Conservation (phyloP, 1,284 basidiomycete genomes). For the Ganoderma lingzhi region DNA sequence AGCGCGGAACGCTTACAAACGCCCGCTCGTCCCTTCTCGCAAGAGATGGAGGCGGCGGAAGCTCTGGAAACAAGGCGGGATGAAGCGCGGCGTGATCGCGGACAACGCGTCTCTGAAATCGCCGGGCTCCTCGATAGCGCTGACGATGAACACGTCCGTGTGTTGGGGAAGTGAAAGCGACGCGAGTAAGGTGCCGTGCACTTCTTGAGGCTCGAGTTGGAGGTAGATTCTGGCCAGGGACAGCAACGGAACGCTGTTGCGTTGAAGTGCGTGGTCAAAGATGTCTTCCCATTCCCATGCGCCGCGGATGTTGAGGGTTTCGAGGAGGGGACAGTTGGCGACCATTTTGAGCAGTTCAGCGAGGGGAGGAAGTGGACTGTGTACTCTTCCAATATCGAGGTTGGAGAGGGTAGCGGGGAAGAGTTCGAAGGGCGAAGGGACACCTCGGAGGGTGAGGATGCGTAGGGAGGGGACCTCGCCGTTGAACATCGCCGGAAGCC, state of each 20-base stretch:
- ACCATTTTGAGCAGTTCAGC: background rate
- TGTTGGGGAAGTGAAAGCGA: background rate
- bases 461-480: background rate
- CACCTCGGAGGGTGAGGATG: conserved; percentile 5
- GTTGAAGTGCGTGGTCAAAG: background rate
- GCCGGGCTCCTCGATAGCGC: background rate
- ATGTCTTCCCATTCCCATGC: background rate
- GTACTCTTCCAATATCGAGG: background rate
- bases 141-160: background rate
- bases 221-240: background rate
- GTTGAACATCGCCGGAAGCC: background rate
- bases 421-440: background rate
- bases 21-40: background rate
- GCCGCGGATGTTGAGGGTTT: conserved; percentile 3
- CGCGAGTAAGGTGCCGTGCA: background rate
- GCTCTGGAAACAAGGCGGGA: conserved; percentile 1
- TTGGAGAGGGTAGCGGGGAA: background rate
- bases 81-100: background rate
- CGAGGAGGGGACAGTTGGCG: background rate
- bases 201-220: background rate
- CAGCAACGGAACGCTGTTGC: background rate
- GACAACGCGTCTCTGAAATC: background rate
- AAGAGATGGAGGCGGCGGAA: background rate
- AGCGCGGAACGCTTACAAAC: background rate
- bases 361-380: background rate